Percentiles rank a stretch among this genome's conserved stretches.
Conservation (phyloP, 257 asterid genomes). For the Przewalskia tangutica region DNA sequence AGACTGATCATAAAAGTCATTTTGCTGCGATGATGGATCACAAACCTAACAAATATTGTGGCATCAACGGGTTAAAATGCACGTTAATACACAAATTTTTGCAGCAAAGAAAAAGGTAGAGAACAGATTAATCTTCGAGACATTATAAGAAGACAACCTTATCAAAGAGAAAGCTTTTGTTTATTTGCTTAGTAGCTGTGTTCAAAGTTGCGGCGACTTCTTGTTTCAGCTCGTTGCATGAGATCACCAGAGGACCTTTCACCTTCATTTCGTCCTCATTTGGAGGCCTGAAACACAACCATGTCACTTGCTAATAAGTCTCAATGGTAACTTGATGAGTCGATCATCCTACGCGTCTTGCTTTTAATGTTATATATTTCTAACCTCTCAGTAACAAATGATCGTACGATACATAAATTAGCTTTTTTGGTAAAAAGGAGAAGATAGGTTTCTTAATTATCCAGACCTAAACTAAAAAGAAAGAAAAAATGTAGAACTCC, state of each 20-base stretch:
- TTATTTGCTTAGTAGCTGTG: constrained; percentile 24
- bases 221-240: constrained; percentile 29
- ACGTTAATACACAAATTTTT: neutral
- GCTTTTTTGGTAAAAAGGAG: neutral
- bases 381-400: neutral
- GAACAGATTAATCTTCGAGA: neutral
- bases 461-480: neutral
- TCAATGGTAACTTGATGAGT: neutral
- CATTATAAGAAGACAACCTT: constrained; percentile 30
- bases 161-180: constrained; percentile 27
- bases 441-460: neutral
- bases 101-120: neutral
- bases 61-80: neutral
- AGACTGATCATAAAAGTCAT: constrained; percentile 36
- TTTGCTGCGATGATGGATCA: constrained; percentile 37
- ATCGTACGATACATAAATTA: neutral
- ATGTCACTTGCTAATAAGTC: neutral
- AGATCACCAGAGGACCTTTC: constrained; percentile 22
- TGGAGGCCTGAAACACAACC: constrained; percentile 27
- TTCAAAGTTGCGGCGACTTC: constrained; percentile 29
- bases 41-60: constrained; percentile 31
- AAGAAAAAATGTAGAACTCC: neutral
- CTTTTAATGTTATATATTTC: neutral
- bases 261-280: constrained; percentile 32
- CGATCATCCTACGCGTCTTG: neutral